phyloP scores from a whole-genome alignment of 2,329 filamentous ascomycete genomes.

The Aspergillus sergii region DNA sequence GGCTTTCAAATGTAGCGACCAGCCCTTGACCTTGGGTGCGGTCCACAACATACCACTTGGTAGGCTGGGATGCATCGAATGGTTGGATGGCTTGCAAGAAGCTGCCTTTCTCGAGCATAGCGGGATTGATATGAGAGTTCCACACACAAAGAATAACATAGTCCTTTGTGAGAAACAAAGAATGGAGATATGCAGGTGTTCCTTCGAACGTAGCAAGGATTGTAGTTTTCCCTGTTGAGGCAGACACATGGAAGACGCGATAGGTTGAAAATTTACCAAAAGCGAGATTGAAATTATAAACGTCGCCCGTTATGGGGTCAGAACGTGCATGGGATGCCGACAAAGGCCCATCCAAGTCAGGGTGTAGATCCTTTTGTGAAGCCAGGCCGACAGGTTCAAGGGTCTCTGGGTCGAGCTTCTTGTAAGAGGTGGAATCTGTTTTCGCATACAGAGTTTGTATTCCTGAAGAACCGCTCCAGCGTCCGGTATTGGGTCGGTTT shows the following conservation, averaged over 20 bases:
- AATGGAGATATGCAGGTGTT: conserved; percentile 76
- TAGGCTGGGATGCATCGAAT: conserved; percentile 60
- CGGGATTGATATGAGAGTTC: conserved; percentile 63
- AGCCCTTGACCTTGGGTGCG: conserved; percentile 64
- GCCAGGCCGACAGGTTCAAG: conserved; percentile 71
- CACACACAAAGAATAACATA: conserved; percentile 76
- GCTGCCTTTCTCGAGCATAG: conserved; percentile 4
- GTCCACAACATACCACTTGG: conserved; percentile 76
- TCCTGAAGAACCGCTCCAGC: conserved; percentile 34
- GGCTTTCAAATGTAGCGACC: conserved; percentile 68
- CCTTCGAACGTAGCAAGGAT: conserved; percentile 69
- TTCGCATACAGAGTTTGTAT: conserved; percentile 61
- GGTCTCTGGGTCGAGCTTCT: conserved; percentile 68
- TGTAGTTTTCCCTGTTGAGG: conserved; percentile 64
- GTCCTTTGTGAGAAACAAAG: conserved; percentile 71
- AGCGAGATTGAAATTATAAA: conserved; percentile 81
- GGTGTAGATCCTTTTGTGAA: conserved; percentile 64
- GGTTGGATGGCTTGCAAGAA: conserved; percentile 68
- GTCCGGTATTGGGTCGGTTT: conserved; percentile 24
- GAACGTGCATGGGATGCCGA: conserved; percentile 72
- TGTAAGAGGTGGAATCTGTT: conserved; percentile 59
- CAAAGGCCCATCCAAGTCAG: conserved; percentile 66
- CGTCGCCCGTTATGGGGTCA: conserved; percentile 72
- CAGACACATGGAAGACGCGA: conserved; percentile 68
- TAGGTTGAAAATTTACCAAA: conserved; percentile 63